Base-by-base conservation (phyloP, 2,329 filamentous ascomycete genomes). In the Cercospora sp. region DNA sequence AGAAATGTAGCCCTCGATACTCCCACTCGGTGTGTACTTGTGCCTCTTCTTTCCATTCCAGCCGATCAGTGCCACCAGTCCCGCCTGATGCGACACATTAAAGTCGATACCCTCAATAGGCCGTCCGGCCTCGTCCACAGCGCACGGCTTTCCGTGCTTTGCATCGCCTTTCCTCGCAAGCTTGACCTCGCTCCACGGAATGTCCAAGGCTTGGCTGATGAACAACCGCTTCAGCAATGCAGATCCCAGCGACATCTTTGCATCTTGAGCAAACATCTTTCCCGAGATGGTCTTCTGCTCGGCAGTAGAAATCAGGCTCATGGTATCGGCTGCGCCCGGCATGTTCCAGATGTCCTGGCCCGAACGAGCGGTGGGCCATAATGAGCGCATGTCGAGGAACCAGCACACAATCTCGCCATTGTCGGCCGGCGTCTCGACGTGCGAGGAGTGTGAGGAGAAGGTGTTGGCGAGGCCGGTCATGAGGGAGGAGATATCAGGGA, bases 81-180 rank as follows among this genome's bases (percentile, higher is more conserved):
- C 91, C 8, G 89, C 89, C 81, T 94, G 91, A 78, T 94, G 91
- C 57, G 87, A 90, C 65, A 94, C 86, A 79, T 94, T 94, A 84
- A 94, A 94, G 70, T 90, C 87, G 43, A 89, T 79, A 30, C 75
- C 74, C 12, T 68, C 80, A 73, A 71, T 81, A 57, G 65, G 76
- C 12, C 73, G 74, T 7, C 77, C 77, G 28, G 75, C 84, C 79
- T 80, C 66, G 67, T 80, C 71, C 73, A 86, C 79, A 66, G 85
- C 81, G 77, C 82, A 79, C 70, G 84, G 82, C 82, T 85, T 85
- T 28, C 83, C 83, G 67, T 85, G 82, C 66, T 81, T 81, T 24
- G 80, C 82, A 73, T 78, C 80, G 69, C 81, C 88, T 83, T 79
- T 82, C 26, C 88, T 85, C 10, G 85, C 83, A 66, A 91, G 81